A percentile compares a stretch with the other conserved stretches of the same genome.
These are phyloP conservation scores for Pseudoscleropodium purum DNA, from an alignment of 225 moss, liverwort and hornwort genomes.

Conservation along the genomic window DNA sequence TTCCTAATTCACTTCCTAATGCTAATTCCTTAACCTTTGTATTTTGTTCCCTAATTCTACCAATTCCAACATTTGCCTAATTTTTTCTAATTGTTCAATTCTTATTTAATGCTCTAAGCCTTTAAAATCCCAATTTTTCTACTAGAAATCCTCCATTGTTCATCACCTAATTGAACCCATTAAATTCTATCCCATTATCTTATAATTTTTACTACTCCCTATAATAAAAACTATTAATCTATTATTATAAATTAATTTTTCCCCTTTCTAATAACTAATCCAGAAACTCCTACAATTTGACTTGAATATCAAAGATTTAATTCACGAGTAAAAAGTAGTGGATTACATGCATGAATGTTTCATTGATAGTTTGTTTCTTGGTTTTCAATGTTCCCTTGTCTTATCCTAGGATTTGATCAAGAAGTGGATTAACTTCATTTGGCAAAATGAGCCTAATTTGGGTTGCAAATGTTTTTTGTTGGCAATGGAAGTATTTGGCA, in stretches of 20 bases:
- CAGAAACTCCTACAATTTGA: background rate
- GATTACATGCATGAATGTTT: background rate
- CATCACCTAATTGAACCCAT: background rate
- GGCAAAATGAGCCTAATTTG: accelerated
- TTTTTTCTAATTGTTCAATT: background rate
- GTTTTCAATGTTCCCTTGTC: accelerated
- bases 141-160: background rate
- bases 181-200: background rate
- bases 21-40: background rate
- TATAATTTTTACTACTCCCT: accelerated
- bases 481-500: background rate
- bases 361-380: background rate
- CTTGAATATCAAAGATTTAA: background rate
- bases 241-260: background rate
- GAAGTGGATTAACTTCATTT: background rate
- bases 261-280: background rate
- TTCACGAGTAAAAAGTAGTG: accelerated
- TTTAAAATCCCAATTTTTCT: background rate
- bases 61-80: background rate
- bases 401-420: no score
- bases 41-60: background rate
- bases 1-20: background rate
- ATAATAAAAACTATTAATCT: background rate
- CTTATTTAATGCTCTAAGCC: background rate
- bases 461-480: background rate